These are phyloP conservation scores for Rusavskia elegans DNA, from an alignment of 495 filamentous ascomycete genomes.

Conservation along the genomic window DNA sequence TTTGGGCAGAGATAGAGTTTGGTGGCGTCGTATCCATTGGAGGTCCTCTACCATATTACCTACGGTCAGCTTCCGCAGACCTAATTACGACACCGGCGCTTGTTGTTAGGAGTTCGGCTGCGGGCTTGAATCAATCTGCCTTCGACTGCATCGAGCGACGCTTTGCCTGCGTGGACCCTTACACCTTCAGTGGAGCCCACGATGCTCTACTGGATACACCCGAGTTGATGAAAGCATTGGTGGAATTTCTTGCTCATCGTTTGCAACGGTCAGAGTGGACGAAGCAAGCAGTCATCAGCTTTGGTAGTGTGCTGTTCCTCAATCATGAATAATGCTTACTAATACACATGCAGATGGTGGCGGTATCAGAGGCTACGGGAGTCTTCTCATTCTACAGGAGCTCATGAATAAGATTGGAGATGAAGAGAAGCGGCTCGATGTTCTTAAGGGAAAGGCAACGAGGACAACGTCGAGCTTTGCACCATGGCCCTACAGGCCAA, in stretches of 20 bases:
- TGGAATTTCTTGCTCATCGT: conserved; percentile 1
- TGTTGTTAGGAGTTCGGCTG: background rate
- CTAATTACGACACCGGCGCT: background rate
- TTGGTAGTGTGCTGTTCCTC: background rate
- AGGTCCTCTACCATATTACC: background rate
- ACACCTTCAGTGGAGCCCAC: no score
- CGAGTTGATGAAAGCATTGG: background rate
- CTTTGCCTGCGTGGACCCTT: background rate
- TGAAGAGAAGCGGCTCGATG: no score
- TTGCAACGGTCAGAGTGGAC: background rate
- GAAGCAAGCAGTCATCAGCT: conserved; percentile 2
- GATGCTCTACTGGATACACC: background rate
- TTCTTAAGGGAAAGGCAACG: no score
- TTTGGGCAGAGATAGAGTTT: background rate
- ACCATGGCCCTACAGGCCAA: background rate
- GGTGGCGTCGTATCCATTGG: background rate
- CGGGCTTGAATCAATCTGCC: background rate
- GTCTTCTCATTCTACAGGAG: conserved; percentile 12
- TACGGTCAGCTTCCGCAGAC: background rate
- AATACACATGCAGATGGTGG: conserved; percentile 12
- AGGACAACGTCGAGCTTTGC: no score
- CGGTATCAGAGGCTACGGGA: conserved; percentile 15
- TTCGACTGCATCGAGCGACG: background rate
- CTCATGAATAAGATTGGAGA: conserved; percentile 12
- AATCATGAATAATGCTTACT: no score